Conservation (phyloP, 345 rosid species). For the Camelina neglecta region DNA sequence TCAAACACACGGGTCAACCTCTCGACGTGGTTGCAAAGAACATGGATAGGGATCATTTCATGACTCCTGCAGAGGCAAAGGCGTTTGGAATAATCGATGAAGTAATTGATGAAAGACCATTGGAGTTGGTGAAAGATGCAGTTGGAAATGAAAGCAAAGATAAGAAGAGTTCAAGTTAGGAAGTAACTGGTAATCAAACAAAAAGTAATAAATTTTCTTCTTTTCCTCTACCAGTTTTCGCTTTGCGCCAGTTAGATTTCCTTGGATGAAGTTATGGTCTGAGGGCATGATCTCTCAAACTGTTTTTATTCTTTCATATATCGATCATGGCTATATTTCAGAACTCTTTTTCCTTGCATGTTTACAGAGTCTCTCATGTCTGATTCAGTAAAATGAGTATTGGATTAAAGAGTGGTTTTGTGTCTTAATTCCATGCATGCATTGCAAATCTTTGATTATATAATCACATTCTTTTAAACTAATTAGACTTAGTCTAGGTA, state of each 20-base stretch:
- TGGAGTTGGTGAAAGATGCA: constrained; percentile 82
- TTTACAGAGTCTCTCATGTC: constrained; percentile 4
- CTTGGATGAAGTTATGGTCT: constrained; percentile 11
- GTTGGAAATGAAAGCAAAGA: constrained; percentile 66
- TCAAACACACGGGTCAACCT: constrained; percentile 80
- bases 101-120: constrained; percentile 87
- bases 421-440: constrained; percentile 11
- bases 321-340: constrained; percentile 18
- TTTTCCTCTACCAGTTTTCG: constrained; percentile 26
- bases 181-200: constrained; percentile 40
- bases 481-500: constrained; percentile 1
- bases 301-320: constrained; percentile 31
- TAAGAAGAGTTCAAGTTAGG: constrained; percentile 64
- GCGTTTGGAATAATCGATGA: constrained; percentile 95
- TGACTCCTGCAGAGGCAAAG: constrained; percentile 94
- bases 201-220: constrained; percentile 29
- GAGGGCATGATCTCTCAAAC: constrained; percentile 34
- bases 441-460: background rate
- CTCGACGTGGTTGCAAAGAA: constrained; percentile 76
- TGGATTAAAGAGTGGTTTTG: background rate
- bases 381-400: constrained; percentile 18
- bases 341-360: constrained; percentile 28
- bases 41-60: constrained; percentile 97
- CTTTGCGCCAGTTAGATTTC: constrained; percentile 28
- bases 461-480: constrained; percentile 16